Evolutionary conservation across 805 yeast species (phyloP), one percentile per base, ranked within the genome.

Genomic region (Saccharomycodes ludwigii): DNA sequence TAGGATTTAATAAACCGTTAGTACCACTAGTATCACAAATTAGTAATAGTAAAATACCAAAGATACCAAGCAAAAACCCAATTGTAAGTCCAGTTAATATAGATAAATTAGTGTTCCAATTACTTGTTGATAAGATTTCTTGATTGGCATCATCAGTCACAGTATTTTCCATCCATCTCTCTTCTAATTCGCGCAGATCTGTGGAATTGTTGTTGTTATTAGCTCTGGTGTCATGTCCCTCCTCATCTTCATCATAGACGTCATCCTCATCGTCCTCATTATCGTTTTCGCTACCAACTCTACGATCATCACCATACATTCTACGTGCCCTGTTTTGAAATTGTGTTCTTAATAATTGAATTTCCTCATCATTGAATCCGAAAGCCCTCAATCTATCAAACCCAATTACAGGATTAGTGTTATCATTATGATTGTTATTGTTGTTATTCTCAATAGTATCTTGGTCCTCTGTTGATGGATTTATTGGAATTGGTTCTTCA

Each of bases 151-250:
- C 66, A 12, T 53, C 69, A 34, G 66, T 66, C 4, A 71, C 80
- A 1, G 84, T 78, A 29, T 77, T 73, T 41, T 84, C 91, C 38
- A 84, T 79, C 94, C 95, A 85, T 35, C 82, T 64, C 42, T 84
- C 95, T 48, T 84, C 95, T 36, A 83, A 52, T 40, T 76, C 76
- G 31, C 83, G 51, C 2, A 76, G 53, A 35, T 67, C 81, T 14
- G 65, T 68, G 30, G 56, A 65, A 22, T 63, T 63, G 17, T 47
- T 46, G 6, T 40, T 32, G 10, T 11, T 29, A 11, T 31, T 27
- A 19, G 22, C 29, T 24, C 21, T 13, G 13, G 17, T 10, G 18
- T 24, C 6, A 15, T n/a, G 9, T 18, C 17, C 28, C 6, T 25
- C 28, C 17, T 9, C 27, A 14, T 17, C 18, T 4, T 31, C 32